Conservation (phyloP, 2,329 filamentous ascomycete species). For the Calonectria pseudoreteaudii region DNA sequence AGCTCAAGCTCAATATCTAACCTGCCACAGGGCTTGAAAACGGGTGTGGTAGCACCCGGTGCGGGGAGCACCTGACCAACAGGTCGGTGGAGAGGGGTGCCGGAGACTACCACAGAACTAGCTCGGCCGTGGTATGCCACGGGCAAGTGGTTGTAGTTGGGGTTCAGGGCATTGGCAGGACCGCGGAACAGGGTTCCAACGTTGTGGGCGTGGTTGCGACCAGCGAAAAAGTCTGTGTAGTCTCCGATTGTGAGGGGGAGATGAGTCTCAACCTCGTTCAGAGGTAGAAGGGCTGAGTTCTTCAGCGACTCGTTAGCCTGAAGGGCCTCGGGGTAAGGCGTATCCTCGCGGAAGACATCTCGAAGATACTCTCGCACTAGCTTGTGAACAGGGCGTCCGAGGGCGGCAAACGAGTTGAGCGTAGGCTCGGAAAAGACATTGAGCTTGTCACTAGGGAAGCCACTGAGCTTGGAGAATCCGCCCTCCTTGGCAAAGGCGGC, state of each 20-base stretch:
- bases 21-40: conserved; percentile 68
- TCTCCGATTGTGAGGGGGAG: conserved; percentile 83
- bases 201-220: conserved; percentile 78
- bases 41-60: conserved; percentile 59
- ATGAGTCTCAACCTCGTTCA: conserved; percentile 69
- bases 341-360: conserved; percentile 68
- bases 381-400: conserved; percentile 75
- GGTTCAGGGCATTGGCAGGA: conserved; percentile 78
- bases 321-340: conserved; percentile 50
- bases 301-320: conserved; percentile 49
- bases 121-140: conserved; percentile 85
- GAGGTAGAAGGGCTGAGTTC: conserved; percentile 44
- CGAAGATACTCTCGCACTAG: conserved; percentile 77
- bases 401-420: conserved; percentile 51
- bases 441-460: conserved; percentile 39
- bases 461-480: conserved; percentile 52
- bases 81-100: conserved; percentile 77
- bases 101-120: conserved; percentile 80
- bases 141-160: conserved; percentile 84
- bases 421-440: conserved; percentile 44
- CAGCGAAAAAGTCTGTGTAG: conserved; percentile 88
- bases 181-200: conserved; percentile 80
- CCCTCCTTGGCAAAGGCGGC: conserved; percentile 64
- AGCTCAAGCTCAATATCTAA: conserved; percentile 85
- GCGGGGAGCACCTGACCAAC: conserved; percentile 75